Percentiles rank a stretch among this genome's conserved stretches.
Conservation (phyloP, 31 red algal species). For the Porphyra umbilicalis region DNA sequence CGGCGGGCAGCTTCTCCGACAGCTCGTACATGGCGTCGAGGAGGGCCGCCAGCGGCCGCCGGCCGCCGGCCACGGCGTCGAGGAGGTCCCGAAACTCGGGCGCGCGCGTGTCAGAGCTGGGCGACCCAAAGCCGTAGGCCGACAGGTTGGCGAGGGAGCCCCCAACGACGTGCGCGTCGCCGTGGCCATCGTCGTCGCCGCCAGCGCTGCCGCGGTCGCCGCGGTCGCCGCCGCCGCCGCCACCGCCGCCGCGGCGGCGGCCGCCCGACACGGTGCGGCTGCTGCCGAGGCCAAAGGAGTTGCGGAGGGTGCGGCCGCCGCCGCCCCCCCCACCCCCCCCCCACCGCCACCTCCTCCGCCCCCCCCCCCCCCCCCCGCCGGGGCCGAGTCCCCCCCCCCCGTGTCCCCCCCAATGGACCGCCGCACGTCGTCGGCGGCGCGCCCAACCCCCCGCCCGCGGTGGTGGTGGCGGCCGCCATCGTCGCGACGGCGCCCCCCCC, state of each 20-base stretch:
- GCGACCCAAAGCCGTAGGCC: background rate
- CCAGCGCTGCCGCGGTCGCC: no score
- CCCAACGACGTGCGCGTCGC: background rate
- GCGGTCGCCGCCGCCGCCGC: background rate
- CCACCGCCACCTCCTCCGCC: background rate
- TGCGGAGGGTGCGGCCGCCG: background rate
- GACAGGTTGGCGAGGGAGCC: background rate
- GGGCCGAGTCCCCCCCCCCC: background rate
- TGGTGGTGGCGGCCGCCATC: background rate
- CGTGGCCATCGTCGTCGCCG: background rate
- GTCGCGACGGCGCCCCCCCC: background rate
- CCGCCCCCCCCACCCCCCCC: background rate
- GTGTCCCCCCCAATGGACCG: background rate
- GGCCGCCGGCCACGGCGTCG: background rate
- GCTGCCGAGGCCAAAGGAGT: background rate
- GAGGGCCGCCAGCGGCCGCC: background rate
- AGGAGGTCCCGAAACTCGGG: background rate
- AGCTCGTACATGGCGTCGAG: background rate
- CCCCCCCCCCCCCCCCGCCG: background rate
- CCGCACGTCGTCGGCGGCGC: background rate
- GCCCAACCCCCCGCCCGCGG: background rate
- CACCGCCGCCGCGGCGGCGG: background rate
- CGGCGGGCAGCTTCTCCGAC: background rate
- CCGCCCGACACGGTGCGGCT: background rate
- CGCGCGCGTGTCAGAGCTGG: background rate